Conservation (phyloP, 352 stramenopile genomes). For the Phytophthora agathidicida region DNA sequence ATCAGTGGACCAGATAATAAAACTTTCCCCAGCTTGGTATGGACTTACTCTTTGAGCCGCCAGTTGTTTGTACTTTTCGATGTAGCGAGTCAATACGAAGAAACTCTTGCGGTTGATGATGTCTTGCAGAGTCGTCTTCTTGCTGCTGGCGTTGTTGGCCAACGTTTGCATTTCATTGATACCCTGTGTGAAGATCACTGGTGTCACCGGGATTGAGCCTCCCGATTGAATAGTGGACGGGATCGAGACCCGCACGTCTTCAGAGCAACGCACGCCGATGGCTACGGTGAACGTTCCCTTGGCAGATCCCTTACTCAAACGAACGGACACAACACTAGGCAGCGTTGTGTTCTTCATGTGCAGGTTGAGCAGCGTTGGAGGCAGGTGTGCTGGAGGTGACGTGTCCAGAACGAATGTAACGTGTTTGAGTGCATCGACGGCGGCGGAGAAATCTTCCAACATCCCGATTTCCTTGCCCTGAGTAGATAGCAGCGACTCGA, state of each 20-base stretch:
- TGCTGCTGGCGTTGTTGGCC: constrained; percentile 69
- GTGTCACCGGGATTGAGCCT: constrained; percentile 57
- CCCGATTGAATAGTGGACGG: constrained; percentile 54
- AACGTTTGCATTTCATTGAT: constrained; percentile 88
- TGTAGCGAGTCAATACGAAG: constrained; percentile 53
- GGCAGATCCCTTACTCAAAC: constrained; percentile 57
- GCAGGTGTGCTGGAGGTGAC: constrained; percentile 57
- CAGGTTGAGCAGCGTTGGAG: constrained; percentile 76
- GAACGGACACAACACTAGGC: constrained; percentile 75
- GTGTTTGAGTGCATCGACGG: constrained; percentile 76
- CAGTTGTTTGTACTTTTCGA: constrained; percentile 70
- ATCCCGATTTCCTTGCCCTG: constrained; percentile 96
- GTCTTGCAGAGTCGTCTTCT: constrained; percentile 76
- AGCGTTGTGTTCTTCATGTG: constrained; percentile 78
- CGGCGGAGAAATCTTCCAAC: constrained; percentile 90
- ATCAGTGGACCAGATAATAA: constrained; percentile 10
- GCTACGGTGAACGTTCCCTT: constrained; percentile 60
- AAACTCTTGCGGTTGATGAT: constrained; percentile 82
- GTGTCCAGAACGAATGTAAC: constrained; percentile 77
- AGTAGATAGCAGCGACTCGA: constrained; percentile 94
- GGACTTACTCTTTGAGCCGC: constrained; percentile 36
- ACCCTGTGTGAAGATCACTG: constrained; percentile 76
- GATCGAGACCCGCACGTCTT: constrained; percentile 47
- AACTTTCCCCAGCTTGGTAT: not conserved
- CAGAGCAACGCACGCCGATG: constrained; percentile 60